These are phyloP conservation scores for Rugosomyces carneus DNA, from an alignment of 1,284 basidiomycete genomes.

Conservation along the genomic window DNA sequence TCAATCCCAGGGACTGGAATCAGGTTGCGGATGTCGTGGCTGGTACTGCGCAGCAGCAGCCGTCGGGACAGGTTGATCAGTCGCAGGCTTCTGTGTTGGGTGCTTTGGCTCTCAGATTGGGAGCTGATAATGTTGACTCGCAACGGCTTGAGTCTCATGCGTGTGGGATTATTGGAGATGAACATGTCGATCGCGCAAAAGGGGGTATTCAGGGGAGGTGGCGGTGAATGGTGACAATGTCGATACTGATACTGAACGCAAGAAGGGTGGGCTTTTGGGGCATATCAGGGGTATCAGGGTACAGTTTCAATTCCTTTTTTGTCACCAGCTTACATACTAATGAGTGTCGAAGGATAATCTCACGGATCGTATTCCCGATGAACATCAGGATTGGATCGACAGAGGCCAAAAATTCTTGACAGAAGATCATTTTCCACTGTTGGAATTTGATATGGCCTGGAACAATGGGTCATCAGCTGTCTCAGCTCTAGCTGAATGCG, in stretches of 20 bases:
- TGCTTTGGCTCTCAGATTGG: constrained; percentile 1
- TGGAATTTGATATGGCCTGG: too few species aligned
- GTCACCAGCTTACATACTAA: neutral
- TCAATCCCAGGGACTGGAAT: neutral
- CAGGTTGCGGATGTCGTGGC: neutral
- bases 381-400: constrained; percentile 57
- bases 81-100: constrained; percentile 1
- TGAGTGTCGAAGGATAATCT: constrained; percentile 33
- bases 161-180: constrained; percentile 23
- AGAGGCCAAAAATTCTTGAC: constrained; percentile 59
- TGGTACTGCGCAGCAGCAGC: neutral
- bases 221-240: constrained; percentile 12
- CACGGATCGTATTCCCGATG: constrained; percentile 47
- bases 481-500: too few species aligned
- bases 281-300: constrained; percentile 37
- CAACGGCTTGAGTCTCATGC: constrained; percentile 22
- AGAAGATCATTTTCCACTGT: constrained; percentile 87
- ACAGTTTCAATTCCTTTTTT: too few species aligned
- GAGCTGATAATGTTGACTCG: constrained; percentile 6
- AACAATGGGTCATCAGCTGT: too few species aligned
- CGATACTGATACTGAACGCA: constrained; percentile 39
- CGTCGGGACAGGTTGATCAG: neutral
- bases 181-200: constrained; percentile 16
- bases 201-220: constrained; percentile 1
- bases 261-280: constrained; percentile 46